These are phyloP conservation scores for Aspergillus spinulosporus DNA, from an alignment of 2,329 filamentous ascomycete genomes.

Conservation along the genomic window DNA sequence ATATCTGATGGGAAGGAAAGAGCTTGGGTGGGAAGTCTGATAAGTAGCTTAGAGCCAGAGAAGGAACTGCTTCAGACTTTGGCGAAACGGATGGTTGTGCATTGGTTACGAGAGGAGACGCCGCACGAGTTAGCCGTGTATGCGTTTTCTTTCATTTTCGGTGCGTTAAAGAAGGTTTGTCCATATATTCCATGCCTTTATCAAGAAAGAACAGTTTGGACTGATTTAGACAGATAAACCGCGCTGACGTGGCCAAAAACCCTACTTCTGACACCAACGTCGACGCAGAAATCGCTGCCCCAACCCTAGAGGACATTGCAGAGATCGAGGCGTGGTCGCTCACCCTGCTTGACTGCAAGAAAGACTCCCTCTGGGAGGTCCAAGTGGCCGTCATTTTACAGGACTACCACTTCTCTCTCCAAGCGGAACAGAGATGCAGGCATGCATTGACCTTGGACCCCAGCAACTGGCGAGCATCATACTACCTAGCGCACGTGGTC, in stretches of 20 bases:
- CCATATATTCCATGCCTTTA: neutral
- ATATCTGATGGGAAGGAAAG: slow-evolving; percentile 17
- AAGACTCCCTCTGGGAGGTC: slow-evolving; percentile 22
- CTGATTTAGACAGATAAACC: slow-evolving; percentile 1
- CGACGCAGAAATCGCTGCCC: neutral
- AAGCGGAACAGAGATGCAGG: slow-evolving; percentile 25
- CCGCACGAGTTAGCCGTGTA: slow-evolving; percentile 11
- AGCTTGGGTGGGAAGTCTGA: slow-evolving; percentile 25
- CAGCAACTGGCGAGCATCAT: slow-evolving; percentile 26
- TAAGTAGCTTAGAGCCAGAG: slow-evolving; percentile 16
- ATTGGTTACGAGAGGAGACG: slow-evolving; percentile 22
- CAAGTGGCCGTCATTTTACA: slow-evolving; percentile 27
- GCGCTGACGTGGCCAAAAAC: neutral
- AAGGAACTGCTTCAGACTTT: slow-evolving; percentile 23
- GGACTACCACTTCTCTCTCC: slow-evolving; percentile 13
- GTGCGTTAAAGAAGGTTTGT: slow-evolving; percentile 18
- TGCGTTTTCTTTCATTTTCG: slow-evolving; percentile 20
- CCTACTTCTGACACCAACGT: neutral
- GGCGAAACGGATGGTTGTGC: slow-evolving; percentile 26
- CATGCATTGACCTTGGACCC: slow-evolving; percentile 21
- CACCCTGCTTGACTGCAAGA: slow-evolving; percentile 6
- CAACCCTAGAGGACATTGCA: slow-evolving; percentile 9
- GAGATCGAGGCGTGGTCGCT: slow-evolving; percentile 20
- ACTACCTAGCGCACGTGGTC: slow-evolving; percentile 21
- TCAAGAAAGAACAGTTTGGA: neutral